Percentiles rank a stretch among this genome's conserved stretches.
Evolutionary conservation across 2,329 filamentous ascomycete genomes (phyloP).

Genomic region (Plenodomus tracheiphilus): DNA sequence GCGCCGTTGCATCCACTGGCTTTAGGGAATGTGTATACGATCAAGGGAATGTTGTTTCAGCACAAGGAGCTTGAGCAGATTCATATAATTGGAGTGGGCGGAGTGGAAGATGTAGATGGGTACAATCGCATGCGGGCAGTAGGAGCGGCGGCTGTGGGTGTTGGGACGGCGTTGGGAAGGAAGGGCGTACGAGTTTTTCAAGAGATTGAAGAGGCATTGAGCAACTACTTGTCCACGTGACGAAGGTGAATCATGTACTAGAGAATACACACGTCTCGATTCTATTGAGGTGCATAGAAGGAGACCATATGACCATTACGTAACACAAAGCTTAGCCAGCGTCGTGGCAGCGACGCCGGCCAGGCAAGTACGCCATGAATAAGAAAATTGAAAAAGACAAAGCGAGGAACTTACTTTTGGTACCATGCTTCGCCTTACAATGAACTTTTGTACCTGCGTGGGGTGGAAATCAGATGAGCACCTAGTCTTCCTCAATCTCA

Average conservation of each 20-base stretch:
- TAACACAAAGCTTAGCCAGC: background rate
- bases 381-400: conserved; percentile 1
- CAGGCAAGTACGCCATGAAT: background rate
- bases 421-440: background rate
- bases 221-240: background rate
- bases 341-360: background rate
- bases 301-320: background rate
- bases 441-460: background rate
- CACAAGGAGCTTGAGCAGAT: conserved; percentile 56
- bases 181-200: conserved; percentile 66
- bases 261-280: background rate
- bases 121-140: conserved; percentile 66
- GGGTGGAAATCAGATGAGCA: background rate
- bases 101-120: conserved; percentile 66
- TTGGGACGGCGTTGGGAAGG: conserved; percentile 68
- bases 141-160: conserved; percentile 67
- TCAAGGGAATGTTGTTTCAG: conserved; percentile 63
- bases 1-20: conserved; percentile 72
- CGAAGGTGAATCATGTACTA: background rate
- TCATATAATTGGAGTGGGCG: conserved; percentile 71
- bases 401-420: conserved; percentile 9
- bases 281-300: background rate
- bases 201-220: conserved; percentile 51
- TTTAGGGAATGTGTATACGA: conserved; percentile 72
- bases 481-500: conserved; percentile 82